Conservation (phyloP, 768 basidiomycete genomes). For the Hemileccinum impolitum region DNA sequence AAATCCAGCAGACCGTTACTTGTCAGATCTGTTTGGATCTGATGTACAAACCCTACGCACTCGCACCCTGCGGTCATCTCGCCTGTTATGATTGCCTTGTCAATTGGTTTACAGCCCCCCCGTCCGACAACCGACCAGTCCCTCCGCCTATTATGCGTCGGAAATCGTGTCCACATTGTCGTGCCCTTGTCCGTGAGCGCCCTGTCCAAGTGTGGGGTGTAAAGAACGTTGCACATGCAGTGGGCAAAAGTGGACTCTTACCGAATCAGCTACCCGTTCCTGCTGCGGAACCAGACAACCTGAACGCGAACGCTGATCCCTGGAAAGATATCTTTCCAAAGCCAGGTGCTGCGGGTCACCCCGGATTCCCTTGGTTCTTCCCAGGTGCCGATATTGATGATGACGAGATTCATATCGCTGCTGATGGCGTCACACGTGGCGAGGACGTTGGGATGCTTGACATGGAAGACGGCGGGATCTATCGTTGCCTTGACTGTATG, state of each 20-base stretch:
- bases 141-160: conserved; percentile 31
- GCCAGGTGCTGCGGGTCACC: conserved; percentile 1
- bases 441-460: conserved; percentile 63
- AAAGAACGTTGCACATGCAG: conserved; percentile 42
- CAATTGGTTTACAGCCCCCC: conserved; percentile 65
- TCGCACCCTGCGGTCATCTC: conserved; percentile 74
- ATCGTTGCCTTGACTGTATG: conserved; percentile 70
- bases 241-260: conserved; percentile 54
- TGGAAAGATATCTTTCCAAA: conserved; percentile 64
- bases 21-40: conserved; percentile 81
- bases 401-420: conserved; percentile 15
- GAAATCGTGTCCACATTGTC: conserved; percentile 46
- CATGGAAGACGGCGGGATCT: conserved; percentile 72
- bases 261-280: conserved; percentile 23
- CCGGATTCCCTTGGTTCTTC: conserved; percentile 23
- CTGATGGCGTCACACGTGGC: conserved; percentile 20
- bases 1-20: conserved; percentile 60
- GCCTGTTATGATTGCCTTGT: conserved; percentile 71
- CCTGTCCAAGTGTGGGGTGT: conserved; percentile 49
- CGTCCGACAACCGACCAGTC: conserved; percentile 23
- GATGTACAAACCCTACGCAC: conserved; percentile 68
- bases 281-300: conserved; percentile 24
- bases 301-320: conserved; percentile 42
- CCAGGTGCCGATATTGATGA: conserved; percentile 19
- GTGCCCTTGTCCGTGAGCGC: conserved; percentile 39